Evolutionary conservation across 164 flowering plant genomes (phyloP), one percentile per base, ranked within the genome.

Genomic region (Berberis vulgaris): DNA sequence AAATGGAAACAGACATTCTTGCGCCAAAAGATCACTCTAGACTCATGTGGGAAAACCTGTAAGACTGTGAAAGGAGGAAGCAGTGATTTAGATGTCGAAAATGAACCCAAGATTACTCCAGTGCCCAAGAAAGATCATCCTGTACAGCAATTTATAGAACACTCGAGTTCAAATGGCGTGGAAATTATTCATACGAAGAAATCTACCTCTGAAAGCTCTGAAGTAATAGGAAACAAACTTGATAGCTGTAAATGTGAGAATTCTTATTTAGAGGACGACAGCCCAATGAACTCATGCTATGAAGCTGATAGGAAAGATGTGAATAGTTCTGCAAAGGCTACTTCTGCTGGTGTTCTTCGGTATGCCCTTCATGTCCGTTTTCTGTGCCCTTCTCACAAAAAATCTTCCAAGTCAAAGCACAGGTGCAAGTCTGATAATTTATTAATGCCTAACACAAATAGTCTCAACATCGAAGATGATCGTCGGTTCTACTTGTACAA

Each of bases 321-420:
- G 65, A 67, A 73, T 68, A 62, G 75, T 70, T 60, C 78, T 49
- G 71, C 83, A 44, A 87, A 79, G 73, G 72, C 74, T 65, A 87
- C 79, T 63, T 71, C 82, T 63, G 64, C 79, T 64, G 90, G 98
- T 61, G 91, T 78, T 77, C 79, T 93, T 49, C 91, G 96, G 39
- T 93, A 93, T 80, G 96, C 98, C 13, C 87, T 93, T 61, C 98
- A 93, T 75, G 84, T 88, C 53, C 91, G 96, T 3, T 93, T 93
- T 66, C 55, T 84, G 39, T 93, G 97, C 76, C 86, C 86, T 65
- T 72, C 65, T 44, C 66, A 74, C 2, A 92, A 79, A 71, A 89
- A 78, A 69, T 49, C 59, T 67, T 80, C 73, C 7, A 85, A 77
- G 68, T 76, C 85, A 7, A 46, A 79, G 13, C 88, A 74, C 62